Conservation (phyloP, 73 alveolate species). For the Urostyla sp. region DNA sequence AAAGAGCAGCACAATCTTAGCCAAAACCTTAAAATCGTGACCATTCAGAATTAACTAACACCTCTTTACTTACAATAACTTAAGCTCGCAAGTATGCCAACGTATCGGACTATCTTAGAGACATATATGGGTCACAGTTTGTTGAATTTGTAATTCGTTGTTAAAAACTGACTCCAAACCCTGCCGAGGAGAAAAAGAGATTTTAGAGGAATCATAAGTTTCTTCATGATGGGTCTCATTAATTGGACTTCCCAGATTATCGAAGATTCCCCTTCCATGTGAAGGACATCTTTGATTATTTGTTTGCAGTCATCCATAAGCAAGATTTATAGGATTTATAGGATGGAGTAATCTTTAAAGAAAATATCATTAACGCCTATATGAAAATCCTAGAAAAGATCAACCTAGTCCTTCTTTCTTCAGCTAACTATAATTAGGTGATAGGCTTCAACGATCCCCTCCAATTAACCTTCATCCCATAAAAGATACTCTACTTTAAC, state of each 20-base stretch:
- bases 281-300: slow-evolving; percentile 44
- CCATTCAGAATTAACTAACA: slow-evolving; percentile 22
- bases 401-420: neutral
- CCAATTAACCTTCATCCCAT: too few relatives aligned
- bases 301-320: slow-evolving; percentile 23
- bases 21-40: slow-evolving; percentile 6
- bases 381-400: slow-evolving; percentile 48
- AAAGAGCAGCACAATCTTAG: too few relatives aligned
- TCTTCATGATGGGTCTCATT: neutral
- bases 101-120: slow-evolving; percentile 22
- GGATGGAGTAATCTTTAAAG: slow-evolving; percentile 22
- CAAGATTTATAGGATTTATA: slow-evolving; percentile 30
- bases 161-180: slow-evolving; percentile 12
- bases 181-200: neutral
- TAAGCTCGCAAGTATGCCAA: slow-evolving; percentile 27
- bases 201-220: neutral
- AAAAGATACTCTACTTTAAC: slow-evolving; percentile 37
- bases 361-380: slow-evolving; percentile 38
- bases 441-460: too few relatives aligned
- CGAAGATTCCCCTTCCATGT: slow-evolving; percentile 22
- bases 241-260: slow-evolving; percentile 46
- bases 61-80: slow-evolving; percentile 10
- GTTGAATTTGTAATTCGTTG: slow-evolving; percentile 10
- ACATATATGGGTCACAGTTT: slow-evolving; percentile 48
- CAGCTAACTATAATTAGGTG: slow-evolving; percentile 11